Conservation (phyloP, 495 filamentous ascomycete species). For the Talaromyces wortmannii region DNA sequence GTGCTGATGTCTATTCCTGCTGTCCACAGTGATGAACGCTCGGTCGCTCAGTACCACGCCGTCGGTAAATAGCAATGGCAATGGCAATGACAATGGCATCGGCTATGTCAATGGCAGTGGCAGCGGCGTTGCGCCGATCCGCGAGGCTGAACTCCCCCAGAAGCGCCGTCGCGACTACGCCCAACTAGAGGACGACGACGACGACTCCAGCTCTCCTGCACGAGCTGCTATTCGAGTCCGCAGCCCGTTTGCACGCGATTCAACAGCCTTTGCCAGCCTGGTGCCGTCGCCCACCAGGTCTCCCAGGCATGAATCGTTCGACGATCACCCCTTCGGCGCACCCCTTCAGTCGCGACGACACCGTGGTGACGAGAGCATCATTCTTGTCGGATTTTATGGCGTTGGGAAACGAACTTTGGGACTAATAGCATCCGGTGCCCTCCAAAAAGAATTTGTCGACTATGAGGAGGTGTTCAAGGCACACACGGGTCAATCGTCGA, state of each 20-base stretch:
- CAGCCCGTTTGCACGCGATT: no score
- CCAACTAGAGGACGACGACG: no score
- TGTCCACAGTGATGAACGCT: background rate
- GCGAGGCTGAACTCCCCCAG: no score
- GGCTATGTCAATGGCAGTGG: no score
- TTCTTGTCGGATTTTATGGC: slow-evolving; percentile 63
- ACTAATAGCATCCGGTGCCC: slow-evolving; percentile 63
- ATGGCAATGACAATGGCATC: no score
- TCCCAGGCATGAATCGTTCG: background rate
- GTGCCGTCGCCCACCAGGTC: background rate
- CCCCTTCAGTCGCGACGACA: slow-evolving; percentile 5
- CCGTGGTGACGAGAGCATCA: slow-evolving; percentile 46
- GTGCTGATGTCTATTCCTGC: background rate
- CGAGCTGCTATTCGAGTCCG: no score
- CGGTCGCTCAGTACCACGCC: background rate
- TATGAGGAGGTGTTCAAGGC: slow-evolving; percentile 58
- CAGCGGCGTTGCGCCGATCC: no score
- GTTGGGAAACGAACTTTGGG: slow-evolving; percentile 65
- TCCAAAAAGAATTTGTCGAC: slow-evolving; percentile 58
- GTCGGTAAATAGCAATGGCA: no score
- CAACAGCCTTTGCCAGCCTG: no score
- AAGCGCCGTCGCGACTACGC: no score
- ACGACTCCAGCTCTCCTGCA: no score
- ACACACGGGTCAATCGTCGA: slow-evolving; percentile 45
- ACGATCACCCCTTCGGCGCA: background rate